A percentile compares a stretch with the other conserved stretches of the same genome.
These are phyloP conservation scores for Tephrocybe sp. DNA, from an alignment of 768 basidiomycete species.

Conservation along the genomic window DNA sequence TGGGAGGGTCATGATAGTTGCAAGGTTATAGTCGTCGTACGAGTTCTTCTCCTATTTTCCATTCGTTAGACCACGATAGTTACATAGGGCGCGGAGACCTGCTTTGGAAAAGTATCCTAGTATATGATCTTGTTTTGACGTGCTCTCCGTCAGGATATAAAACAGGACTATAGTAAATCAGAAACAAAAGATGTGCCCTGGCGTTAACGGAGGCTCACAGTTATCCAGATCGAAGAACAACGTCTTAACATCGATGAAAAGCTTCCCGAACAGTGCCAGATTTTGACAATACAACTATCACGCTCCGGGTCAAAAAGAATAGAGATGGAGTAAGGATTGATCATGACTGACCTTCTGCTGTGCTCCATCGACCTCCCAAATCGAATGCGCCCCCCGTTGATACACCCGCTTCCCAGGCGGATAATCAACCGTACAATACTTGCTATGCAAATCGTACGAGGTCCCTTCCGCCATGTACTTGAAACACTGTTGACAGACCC, in stretches of 20 bases:
- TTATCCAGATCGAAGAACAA: constrained; percentile 89
- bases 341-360: constrained; percentile 65
- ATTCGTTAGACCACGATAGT: neutral
- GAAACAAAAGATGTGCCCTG: neutral
- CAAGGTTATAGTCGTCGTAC: constrained; percentile 96
- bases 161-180: constrained; percentile 63
- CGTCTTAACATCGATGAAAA: constrained; percentile 99
- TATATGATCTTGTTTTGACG: constrained; percentile 76
- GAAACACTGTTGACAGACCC: constrained; percentile 94
- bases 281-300: constrained; percentile 93
- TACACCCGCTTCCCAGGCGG: constrained; percentile 94
- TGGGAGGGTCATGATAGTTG: constrained; percentile 94
- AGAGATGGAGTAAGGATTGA: neutral
- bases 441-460: constrained; percentile 70
- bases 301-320: neutral
- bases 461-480: constrained; percentile 87
- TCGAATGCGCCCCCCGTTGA: constrained; percentile 81
- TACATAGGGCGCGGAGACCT: neutral
- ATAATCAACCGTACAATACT: constrained; percentile 60
- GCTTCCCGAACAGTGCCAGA: constrained; percentile 91
- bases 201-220: constrained; percentile 53
- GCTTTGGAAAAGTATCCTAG: constrained; percentile 74
- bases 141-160: constrained; percentile 88
- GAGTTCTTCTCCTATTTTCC: constrained; percentile 81
- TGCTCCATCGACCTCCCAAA: constrained; percentile 96